A percentile compares a stretch with the other conserved stretches of the same genome.
These are phyloP conservation scores for Amanita jacksonii DNA, from an alignment of 768 basidiomycete genomes.

Conservation along the genomic window DNA sequence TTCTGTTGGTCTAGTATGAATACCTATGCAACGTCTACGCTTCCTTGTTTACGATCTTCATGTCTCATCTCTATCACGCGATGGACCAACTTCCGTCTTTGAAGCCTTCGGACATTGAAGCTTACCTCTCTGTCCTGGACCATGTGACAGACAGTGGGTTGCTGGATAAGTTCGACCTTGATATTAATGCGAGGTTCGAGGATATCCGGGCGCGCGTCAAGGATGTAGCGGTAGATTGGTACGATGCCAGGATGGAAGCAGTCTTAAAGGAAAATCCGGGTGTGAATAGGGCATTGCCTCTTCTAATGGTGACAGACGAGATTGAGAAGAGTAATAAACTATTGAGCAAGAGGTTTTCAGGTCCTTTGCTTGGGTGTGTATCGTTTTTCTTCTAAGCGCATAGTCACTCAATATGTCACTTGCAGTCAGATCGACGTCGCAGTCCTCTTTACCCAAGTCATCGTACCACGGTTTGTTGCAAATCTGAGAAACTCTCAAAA, in stretches of 20 bases:
- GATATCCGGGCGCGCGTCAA: conserved; percentile 63
- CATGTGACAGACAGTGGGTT: conserved; percentile 61
- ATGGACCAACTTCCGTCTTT: conserved; percentile 70
- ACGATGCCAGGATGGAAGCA: conserved; percentile 52
- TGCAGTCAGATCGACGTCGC: conserved; percentile 68
- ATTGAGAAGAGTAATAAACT: conserved; percentile 78
- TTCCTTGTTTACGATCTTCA: conserved; percentile 76
- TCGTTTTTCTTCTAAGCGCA: background rate
- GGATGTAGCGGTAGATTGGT: conserved; percentile 50
- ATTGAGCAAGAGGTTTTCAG: conserved; percentile 80
- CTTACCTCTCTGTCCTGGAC: conserved; percentile 60
- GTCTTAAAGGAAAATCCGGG: conserved; percentile 47
- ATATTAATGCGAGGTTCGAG: conserved; percentile 52
- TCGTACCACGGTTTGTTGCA: conserved; percentile 53
- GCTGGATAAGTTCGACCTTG: conserved; percentile 64
- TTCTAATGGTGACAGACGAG: conserved; percentile 81
- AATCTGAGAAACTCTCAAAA: conserved; percentile 66
- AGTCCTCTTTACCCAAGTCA: conserved; percentile 59
- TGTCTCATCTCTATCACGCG: conserved; percentile 74
- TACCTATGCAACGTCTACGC: conserved; percentile 61
- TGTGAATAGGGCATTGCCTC: conserved; percentile 71
- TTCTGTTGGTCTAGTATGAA: conserved; percentile 41
- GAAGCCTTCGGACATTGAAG: conserved; percentile 60
- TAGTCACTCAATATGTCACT: conserved; percentile 3
- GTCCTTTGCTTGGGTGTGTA: conserved; percentile 69